Evolutionary conservation across 345 rosid species (phyloP).

Genomic region (Populus alba): DNA sequence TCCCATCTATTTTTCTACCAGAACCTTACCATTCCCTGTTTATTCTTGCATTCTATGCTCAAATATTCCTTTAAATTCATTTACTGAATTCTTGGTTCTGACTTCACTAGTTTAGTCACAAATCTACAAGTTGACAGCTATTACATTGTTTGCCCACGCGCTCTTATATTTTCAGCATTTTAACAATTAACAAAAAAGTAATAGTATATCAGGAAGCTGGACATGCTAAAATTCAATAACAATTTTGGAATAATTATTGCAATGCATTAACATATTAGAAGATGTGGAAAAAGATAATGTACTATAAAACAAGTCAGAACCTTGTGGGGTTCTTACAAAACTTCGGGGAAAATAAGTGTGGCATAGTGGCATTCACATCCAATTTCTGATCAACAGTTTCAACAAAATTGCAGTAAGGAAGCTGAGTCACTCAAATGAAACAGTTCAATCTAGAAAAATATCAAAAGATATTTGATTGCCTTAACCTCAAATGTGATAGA

Average conservation of each 20-base stretch:
- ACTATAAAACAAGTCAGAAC: not conserved
- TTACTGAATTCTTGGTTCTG: not conserved
- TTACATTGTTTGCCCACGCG: not conserved
- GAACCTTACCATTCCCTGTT: not conserved
- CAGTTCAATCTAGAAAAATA: not conserved
- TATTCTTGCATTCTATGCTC: not conserved
- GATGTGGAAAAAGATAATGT: not conserved
- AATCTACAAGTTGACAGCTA: not conserved
- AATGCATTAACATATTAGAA: not conserved
- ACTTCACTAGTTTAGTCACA: not conserved
- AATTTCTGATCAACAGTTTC: not conserved
- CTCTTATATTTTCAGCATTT: not conserved
- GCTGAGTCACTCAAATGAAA: not conserved
- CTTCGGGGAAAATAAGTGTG: not conserved
- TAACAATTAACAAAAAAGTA: not conserved
- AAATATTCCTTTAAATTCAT: not conserved
- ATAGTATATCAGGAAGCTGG: not conserved
- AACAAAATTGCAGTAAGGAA: not conserved
- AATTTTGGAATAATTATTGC: not conserved
- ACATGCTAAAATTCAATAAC: not conserved
- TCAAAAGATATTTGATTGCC: constrained; percentile 14
- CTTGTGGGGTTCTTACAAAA: not conserved
- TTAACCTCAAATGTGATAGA: constrained; percentile 72
- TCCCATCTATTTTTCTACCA: not conserved
- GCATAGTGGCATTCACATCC: not conserved